Evolutionary conservation across 768 basidiomycete genomes (phyloP).

Genomic region (Lactifluus pinguis): DNA sequence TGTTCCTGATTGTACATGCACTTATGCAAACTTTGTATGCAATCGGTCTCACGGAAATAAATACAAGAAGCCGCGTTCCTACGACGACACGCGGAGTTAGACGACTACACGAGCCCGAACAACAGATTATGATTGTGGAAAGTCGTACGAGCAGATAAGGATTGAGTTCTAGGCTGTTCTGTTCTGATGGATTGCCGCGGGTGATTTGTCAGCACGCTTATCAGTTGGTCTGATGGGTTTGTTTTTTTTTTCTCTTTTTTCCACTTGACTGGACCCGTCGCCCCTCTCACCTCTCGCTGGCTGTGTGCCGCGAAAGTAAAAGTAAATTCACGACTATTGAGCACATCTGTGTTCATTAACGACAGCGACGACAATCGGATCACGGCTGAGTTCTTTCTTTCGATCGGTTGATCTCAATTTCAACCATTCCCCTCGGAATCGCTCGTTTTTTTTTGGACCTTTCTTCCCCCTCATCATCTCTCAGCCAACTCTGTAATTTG

Average conservation of each 20-base stretch:
- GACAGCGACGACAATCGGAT: neutral
- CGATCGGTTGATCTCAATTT: neutral
- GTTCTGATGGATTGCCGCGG: too few species aligned
- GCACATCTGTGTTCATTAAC: neutral
- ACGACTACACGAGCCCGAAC: too few species aligned
- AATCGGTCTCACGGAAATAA: too few species aligned
- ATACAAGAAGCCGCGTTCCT: too few species aligned
- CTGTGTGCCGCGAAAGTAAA: neutral
- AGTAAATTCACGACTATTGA: neutral
- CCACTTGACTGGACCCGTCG: neutral
- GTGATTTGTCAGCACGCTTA: conserved; percentile 2
- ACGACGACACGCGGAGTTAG: too few species aligned
- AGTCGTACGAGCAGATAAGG: too few species aligned
- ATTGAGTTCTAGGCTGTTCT: too few species aligned
- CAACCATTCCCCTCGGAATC: neutral
- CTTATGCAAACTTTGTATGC: too few species aligned
- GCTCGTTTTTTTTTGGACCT: neutral
- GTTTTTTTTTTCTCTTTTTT: neutral
- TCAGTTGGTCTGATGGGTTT: neutral
- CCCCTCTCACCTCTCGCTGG: neutral
- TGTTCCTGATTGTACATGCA: too few species aligned
- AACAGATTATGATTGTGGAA: too few species aligned
- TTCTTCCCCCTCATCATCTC: neutral
- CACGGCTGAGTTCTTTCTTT: neutral
- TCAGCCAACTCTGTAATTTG: neutral